Evolutionary conservation across 768 basidiomycete species (phyloP).

Genomic region (Trametes sanguinea): DNA sequence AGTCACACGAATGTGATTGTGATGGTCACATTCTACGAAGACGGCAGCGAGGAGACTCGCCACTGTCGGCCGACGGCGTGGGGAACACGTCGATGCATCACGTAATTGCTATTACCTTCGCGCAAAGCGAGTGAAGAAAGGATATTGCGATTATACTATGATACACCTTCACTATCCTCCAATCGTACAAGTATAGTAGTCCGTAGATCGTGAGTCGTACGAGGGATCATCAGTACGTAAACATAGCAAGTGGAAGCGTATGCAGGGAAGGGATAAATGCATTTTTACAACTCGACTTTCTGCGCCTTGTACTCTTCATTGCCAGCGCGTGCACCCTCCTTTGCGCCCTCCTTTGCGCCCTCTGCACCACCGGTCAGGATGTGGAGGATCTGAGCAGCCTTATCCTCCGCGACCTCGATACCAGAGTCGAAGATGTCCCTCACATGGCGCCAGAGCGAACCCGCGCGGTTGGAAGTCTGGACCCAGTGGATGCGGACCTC

Average conservation of each 20-base stretch:
- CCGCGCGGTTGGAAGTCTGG: constrained; percentile 58
- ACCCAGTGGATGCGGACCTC: constrained; percentile 82
- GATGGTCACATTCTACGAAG: too few relatives aligned
- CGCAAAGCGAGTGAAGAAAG: neutral
- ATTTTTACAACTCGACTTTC: constrained; percentile 20
- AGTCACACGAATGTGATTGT: too few relatives aligned
- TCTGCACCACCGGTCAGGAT: constrained; percentile 45
- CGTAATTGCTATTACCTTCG: too few relatives aligned
- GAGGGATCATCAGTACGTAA: neutral
- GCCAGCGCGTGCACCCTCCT: constrained; percentile 28
- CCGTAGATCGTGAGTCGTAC: neutral
- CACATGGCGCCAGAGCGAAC: constrained; percentile 60
- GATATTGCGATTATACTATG: neutral
- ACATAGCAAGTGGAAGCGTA: neutral
- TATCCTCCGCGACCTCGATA: constrained; percentile 76
- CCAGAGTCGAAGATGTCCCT: constrained; percentile 66
- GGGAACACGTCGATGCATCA: too few relatives aligned
- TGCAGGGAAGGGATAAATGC: neutral
- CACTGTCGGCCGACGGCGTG: too few relatives aligned
- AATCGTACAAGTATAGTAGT: constrained; percentile 7
- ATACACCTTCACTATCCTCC: neutral
- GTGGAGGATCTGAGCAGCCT: constrained; percentile 48
- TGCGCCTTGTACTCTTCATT: constrained; percentile 28
- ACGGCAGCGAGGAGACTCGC: too few relatives aligned
- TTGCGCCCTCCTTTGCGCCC: constrained; percentile 34